Conservation (phyloP, 2,329 filamentous ascomycete genomes). For the Zasmidium cellare region DNA sequence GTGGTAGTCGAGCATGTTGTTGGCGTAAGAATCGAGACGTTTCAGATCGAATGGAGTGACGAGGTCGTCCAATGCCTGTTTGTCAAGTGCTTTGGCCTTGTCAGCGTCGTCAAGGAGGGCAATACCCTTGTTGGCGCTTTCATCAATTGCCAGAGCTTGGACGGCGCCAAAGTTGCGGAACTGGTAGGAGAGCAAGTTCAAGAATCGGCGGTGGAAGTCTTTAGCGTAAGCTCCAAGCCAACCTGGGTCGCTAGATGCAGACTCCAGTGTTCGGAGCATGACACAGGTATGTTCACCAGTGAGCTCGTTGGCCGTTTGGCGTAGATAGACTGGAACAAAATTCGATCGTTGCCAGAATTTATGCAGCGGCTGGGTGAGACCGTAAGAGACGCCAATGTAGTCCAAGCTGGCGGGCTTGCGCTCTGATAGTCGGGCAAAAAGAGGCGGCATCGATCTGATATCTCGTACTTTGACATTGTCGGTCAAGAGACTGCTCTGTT, state of each 20-base stretch:
- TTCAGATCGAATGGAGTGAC: conserved; percentile 94
- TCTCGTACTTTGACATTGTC: conserved; percentile 90
- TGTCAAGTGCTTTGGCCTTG: conserved; percentile 61
- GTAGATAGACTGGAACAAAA: conserved; percentile 88
- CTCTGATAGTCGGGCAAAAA: conserved; percentile 87
- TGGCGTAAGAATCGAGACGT: conserved; percentile 90
- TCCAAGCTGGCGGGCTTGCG: conserved; percentile 77
- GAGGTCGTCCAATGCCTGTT: conserved; percentile 71
- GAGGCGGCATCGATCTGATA: conserved; percentile 85
- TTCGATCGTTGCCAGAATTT: conserved; percentile 93
- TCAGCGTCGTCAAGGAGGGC: conserved; percentile 58
- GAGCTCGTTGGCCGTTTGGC: conserved; percentile 93
- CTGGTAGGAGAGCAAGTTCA: conserved; percentile 85
- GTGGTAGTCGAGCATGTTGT: conserved; percentile 97
- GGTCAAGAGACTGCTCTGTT: conserved; percentile 71
- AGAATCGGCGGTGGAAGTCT: conserved; percentile 94
- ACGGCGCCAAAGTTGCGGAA: conserved; percentile 80
- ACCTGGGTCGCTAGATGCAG: conserved; percentile 62
- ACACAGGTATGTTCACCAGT: conserved; percentile 98
- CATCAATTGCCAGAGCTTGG: conserved; percentile 81
- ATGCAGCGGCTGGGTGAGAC: conserved; percentile 81
- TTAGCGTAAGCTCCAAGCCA: conserved; percentile 91
- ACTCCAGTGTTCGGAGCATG: conserved; percentile 79
- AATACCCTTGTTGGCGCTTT: conserved; percentile 74
- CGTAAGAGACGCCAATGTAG: conserved; percentile 94